Base-by-base conservation (phyloP, 768 basidiomycete species). In the Kwoniella heveanensis region DNA sequence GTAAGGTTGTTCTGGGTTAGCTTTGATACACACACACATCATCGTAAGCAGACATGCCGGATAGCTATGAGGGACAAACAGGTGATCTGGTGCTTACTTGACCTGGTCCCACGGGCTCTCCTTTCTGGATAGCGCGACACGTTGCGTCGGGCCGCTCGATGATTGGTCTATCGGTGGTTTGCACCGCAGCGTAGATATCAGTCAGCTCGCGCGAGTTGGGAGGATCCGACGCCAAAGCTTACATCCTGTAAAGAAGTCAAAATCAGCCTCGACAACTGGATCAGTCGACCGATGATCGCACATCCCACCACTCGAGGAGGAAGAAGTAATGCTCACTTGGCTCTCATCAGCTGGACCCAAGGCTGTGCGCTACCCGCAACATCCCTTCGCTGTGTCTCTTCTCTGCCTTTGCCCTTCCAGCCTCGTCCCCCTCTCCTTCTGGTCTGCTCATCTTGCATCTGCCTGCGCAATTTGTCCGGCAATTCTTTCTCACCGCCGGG, bases 91-190 rank as follows among this genome's bases (percentile, higher is more conserved):
- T 27, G 29, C 56, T 37, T 44, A 80, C 81, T 39, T 83, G 78
- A 52, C 84, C 83, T 1, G 94, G 92, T 39, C 85, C 81, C 1
- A 87, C 86, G 2, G 91, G 90, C 4, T 83, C 82, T 7, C 88
- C 87, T 46, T 86, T 84, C 5, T 86, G 84, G 15, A 98, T 85
- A 1, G 90, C 95, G 36, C 91, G 86, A 92, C 93, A 96, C 68
- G 88, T 86, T 13, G 85, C 82, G 48, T 79, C 78, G 5, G 86
- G 85, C 1, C 88, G 88, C 70, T 87, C 86, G 71, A 89, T 90
- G 13, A 98, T 86, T 0, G 91, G 89, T 80, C 91, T 92, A 72
- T 57, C 49, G 27, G 39, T 21, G 44, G n/a, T 53, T 7, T 17
- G 19, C n/a, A n/a, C n/a, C n/a, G n/a, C n/a, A n/a, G n/a, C n/a